Percentiles rank a stretch among this genome's conserved stretches.
Conservation (phyloP, 2,329 filamentous ascomycete genomes). For the Graphium sp. region DNA sequence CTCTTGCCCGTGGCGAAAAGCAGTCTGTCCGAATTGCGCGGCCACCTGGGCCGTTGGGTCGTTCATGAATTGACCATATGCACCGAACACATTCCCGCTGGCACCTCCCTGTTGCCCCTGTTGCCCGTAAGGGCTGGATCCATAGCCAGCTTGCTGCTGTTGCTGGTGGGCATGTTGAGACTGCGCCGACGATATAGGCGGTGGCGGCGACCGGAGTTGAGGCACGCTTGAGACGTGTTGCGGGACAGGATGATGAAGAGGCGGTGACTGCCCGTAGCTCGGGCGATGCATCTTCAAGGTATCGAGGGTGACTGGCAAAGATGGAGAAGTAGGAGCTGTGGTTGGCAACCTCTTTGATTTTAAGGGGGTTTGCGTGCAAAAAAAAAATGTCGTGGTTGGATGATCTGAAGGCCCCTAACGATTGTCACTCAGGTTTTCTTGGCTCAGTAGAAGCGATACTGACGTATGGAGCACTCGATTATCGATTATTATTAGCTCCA, state of each 20-base stretch:
- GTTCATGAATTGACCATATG: conserved; percentile 86
- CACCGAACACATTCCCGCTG: conserved; percentile 40
- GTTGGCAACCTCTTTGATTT: too few species aligned
- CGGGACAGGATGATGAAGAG: conserved; percentile 90
- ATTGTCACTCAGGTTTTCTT: too few species aligned
- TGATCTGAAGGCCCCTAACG: too few species aligned
- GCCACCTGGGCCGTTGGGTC: conserved; percentile 92
- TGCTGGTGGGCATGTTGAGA: conserved; percentile 21
- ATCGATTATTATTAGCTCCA: too few species aligned
- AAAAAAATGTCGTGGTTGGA: too few species aligned
- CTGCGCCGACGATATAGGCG: conserved; percentile 56
- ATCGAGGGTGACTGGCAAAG: background rate
- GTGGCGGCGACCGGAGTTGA: conserved; percentile 85
- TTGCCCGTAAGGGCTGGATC: conserved; percentile 61
- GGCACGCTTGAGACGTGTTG: conserved; percentile 98
- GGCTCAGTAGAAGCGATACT: too few species aligned
- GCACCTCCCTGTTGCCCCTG: conserved; percentile 25
- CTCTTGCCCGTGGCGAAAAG: conserved; percentile 80
- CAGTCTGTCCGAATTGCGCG: conserved; percentile 82
- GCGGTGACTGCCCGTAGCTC: conserved; percentile 74
- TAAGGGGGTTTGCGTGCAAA: too few species aligned
- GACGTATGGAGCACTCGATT: too few species aligned
- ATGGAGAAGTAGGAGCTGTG: conserved; percentile 1
- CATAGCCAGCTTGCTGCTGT: conserved; percentile 34
- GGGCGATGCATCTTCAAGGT: conserved; percentile 61